Evolutionary conservation across 495 filamentous ascomycete species (phyloP).

Genomic region (Neurospora sublineolata): DNA sequence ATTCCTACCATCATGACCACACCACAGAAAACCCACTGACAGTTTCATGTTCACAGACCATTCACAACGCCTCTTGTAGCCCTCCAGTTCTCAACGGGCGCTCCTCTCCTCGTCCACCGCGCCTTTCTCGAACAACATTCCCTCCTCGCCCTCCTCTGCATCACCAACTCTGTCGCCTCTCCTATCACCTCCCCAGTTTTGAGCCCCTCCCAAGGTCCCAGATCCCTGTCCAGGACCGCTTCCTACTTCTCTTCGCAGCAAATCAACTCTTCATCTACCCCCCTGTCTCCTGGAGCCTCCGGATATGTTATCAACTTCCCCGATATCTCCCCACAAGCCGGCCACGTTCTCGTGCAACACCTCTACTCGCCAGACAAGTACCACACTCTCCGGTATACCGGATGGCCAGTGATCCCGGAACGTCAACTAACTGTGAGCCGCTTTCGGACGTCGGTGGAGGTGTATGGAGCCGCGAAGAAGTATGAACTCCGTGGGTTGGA

Average conservation of each 20-base stretch:
- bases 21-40: neutral
- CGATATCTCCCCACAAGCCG: constrained; percentile 8
- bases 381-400: neutral
- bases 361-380: constrained; percentile 10
- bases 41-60: constrained; percentile 7
- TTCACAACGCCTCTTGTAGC: constrained; percentile 10
- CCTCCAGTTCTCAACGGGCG: constrained; percentile 8
- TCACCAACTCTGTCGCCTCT: neutral
- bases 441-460: constrained; percentile 3
- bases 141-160: constrained; percentile 4
- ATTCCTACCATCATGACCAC: neutral
- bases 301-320: neutral
- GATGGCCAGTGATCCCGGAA: neutral
- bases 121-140: constrained; percentile 5
- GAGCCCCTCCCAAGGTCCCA: neutral
- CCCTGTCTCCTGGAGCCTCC: neutral
- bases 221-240: neutral
- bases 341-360: constrained; percentile 21
- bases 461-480: constrained; percentile 5
- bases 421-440: neutral
- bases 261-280: neutral
- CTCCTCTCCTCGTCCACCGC: constrained; percentile 7
- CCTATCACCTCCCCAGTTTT: neutral
- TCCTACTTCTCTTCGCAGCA: neutral
- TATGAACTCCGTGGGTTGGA: constrained; percentile 9